Evolutionary conservation across 768 basidiomycete species (phyloP).

Genomic region (Steccherinum ochraceum): DNA sequence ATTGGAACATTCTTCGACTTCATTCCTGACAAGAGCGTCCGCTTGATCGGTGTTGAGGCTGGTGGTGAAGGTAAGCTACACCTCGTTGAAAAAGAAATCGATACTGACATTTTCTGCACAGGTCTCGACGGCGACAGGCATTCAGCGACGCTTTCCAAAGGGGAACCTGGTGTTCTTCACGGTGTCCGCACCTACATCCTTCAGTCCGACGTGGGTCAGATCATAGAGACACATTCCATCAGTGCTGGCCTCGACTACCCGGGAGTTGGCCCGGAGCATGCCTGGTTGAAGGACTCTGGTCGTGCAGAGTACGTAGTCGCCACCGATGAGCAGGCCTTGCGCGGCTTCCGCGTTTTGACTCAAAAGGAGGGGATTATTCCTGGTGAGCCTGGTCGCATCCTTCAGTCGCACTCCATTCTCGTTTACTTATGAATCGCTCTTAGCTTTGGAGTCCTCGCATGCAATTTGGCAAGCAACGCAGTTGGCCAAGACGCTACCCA

Average conservation of each 20-base stretch:
- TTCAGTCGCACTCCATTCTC: conserved; percentile 4
- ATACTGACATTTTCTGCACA: conserved; percentile 19
- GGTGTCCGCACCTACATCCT: conserved; percentile 95
- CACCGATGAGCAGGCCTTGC: conserved; percentile 89
- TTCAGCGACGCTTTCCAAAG: conserved; percentile 89
- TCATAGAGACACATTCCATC: conserved; percentile 95
- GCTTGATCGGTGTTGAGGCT: conserved; percentile 92
- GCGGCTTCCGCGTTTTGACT: conserved; percentile 87
- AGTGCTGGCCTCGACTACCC: conserved; percentile 96
- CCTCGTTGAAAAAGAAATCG: not conserved
- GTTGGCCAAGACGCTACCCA: conserved; percentile 77
- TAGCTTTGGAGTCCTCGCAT: conserved; percentile 92
- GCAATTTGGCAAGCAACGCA: conserved; percentile 91
- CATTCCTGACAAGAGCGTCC: conserved; percentile 79
- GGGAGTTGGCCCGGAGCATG: conserved; percentile 96
- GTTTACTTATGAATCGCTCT: conserved; percentile 1
- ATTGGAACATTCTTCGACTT: conserved; percentile 98
- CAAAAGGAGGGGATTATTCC: conserved; percentile 98
- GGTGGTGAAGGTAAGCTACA: conserved; percentile 79
- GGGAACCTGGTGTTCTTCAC: conserved; percentile 91
- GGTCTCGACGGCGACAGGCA: conserved; percentile 81
- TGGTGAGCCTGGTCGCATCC: conserved; percentile 37
- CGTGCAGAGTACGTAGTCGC: conserved; percentile 91
- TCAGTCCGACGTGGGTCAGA: conserved; percentile 85
- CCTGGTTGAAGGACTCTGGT: conserved; percentile 92